phyloP scores from a whole-genome alignment of 2,329 filamentous ascomycete genomes.

The Fusarium sp. region DNA sequence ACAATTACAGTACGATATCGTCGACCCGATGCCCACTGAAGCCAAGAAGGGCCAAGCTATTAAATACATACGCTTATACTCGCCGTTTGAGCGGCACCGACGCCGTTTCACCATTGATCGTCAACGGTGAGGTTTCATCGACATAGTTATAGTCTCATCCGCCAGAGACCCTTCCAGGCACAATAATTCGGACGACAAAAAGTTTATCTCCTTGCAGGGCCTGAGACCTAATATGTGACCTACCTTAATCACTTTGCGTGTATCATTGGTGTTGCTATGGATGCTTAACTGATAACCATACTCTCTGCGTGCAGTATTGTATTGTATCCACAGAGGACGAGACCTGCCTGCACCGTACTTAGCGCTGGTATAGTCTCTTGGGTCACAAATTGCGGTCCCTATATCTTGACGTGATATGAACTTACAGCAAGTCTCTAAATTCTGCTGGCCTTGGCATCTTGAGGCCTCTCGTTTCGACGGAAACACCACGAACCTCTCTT shows the following conservation, averaged over 20 bases:
- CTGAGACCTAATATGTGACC: not conserved
- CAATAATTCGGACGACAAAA: not conserved
- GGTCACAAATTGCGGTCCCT: not conserved
- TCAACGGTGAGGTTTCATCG: conserved; percentile 21
- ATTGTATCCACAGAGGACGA: not conserved
- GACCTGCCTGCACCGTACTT: conserved; percentile 13
- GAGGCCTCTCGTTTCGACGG: not conserved
- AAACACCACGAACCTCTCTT: not conserved
- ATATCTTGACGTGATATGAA: conserved; percentile 4
- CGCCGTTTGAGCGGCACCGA: conserved; percentile 19
- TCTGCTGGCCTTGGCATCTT: not conserved
- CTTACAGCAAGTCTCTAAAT: conserved; percentile 1
- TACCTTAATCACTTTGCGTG: not conserved
- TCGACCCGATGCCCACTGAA: not conserved
- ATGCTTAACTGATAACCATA: not conserved
- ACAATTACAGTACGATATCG: not conserved
- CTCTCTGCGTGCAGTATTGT: not conserved
- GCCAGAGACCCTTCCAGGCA: not conserved
- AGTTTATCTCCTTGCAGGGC: not conserved
- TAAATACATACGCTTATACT: not conserved
- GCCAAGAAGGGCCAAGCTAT: conserved; percentile 23
- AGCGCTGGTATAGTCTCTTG: not conserved
- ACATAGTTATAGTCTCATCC: not conserved
- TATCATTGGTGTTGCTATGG: not conserved
- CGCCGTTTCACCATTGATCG: conserved; percentile 21